A percentile compares a stretch with the other conserved stretches of the same genome.
Evolutionary conservation across 148 eudicot species (phyloP).

Genomic region (Limonium bicolor): DNA sequence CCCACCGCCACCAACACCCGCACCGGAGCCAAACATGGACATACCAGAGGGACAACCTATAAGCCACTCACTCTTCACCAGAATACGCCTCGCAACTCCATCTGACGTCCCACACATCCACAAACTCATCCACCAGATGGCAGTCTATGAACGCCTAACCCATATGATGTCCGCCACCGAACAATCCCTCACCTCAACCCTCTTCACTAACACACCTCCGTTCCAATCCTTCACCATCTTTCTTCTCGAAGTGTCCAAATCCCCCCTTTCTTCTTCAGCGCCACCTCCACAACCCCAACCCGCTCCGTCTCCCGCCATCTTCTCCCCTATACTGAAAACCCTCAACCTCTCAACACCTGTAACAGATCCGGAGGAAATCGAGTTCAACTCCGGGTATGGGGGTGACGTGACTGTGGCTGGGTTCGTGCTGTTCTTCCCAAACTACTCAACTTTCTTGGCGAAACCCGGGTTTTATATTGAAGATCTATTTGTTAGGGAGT

Average conservation of each 20-base stretch:
- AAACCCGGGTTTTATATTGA: conserved; percentile 77
- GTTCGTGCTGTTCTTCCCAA: conserved; percentile 60
- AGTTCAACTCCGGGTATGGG: conserved; percentile 9
- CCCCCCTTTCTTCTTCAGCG: conserved; percentile 20
- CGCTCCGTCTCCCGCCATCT: conserved; percentile 13
- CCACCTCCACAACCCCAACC: conserved; percentile 11
- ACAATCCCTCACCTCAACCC: conserved; percentile 47
- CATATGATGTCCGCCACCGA: conserved; percentile 54
- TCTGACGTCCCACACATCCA: conserved; percentile 58
- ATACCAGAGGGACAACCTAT: conserved; percentile 5
- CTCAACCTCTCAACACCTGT: conserved; percentile 17
- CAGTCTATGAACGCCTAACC: conserved; percentile 56
- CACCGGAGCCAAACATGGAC: conserved; percentile 20
- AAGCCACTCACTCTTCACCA: conserved; percentile 29
- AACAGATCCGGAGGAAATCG: conserved; percentile 22
- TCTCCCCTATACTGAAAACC: conserved; percentile 31
- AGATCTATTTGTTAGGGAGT: conserved; percentile 72
- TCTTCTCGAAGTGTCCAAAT: conserved; percentile 50
- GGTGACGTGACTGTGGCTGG: conserved; percentile 31
- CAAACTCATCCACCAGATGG: conserved; percentile 75
- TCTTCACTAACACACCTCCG: conserved; percentile 53
- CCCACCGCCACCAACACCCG: conserved; percentile 41
- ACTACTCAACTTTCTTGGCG: conserved; percentile 60
- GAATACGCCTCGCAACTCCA: conserved; percentile 46
- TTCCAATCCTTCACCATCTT: conserved; percentile 70